These are phyloP conservation scores for Massariosphaeria phaeospora DNA, from an alignment of 495 filamentous ascomycete species.

Conservation along the genomic window DNA sequence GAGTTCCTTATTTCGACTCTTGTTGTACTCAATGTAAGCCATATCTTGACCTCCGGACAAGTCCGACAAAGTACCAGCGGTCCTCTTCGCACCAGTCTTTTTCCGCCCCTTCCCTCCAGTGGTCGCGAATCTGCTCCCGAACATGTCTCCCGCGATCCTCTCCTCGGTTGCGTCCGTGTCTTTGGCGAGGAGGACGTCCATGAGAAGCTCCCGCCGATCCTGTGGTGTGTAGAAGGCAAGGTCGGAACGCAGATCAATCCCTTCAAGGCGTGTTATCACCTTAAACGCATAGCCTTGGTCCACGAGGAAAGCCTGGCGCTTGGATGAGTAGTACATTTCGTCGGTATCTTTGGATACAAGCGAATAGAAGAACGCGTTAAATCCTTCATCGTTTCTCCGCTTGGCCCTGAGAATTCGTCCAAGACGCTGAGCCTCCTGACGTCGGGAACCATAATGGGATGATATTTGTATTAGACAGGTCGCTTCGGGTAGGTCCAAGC, in stretches of 20 bases:
- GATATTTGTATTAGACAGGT: constrained; percentile 98
- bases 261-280: constrained; percentile 93
- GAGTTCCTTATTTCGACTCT: constrained; percentile 71
- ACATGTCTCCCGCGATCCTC: constrained; percentile 77
- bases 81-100: constrained; percentile 60
- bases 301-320: constrained; percentile 95
- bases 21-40: constrained; percentile 89
- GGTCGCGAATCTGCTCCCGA: constrained; percentile 55
- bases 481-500: constrained; percentile 91
- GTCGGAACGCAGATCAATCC: constrained; percentile 76
- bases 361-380: constrained; percentile 99
- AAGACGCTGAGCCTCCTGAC: constrained; percentile 93
- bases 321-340: constrained; percentile 97
- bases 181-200: constrained; percentile 88
- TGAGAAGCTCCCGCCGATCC: constrained; percentile 82
- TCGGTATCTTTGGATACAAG: constrained; percentile 94
- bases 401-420: constrained; percentile 95
- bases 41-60: constrained; percentile 88
- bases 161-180: constrained; percentile 74
- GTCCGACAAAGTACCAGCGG: constrained; percentile 77
- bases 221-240: constrained; percentile 74
- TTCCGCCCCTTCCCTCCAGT: constrained; percentile 40
- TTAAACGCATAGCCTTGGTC: constrained; percentile 99
- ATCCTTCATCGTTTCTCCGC: constrained; percentile 94
- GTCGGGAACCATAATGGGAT: constrained; percentile 94